Evolutionary conservation across 768 basidiomycete species (phyloP), one percentile per base, ranked within the genome.

Genomic region (Cubamyces lactineus): DNA sequence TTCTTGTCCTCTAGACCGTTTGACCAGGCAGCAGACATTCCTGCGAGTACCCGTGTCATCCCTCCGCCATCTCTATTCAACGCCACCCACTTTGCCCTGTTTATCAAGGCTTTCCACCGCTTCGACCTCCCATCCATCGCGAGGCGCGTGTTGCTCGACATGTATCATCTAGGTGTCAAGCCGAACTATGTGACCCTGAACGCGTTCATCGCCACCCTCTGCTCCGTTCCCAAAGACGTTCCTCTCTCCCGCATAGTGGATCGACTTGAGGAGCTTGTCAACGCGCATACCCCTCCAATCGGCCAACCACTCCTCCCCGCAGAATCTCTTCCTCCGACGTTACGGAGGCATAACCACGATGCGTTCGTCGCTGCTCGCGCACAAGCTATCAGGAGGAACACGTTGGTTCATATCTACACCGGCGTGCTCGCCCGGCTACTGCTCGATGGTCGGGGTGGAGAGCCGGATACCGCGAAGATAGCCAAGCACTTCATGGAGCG

Each of bases 161-260:
- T 89, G 84, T 48, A 76, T 3, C 53, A 66, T 7, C 67, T 81
- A 0, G 81, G 80, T 4, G 63, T 89, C 28, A 53, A 67, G 5
- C 86, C 86, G 0, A 72, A 72, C 23, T 66, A 78, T 7, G 70
- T 80, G n/a, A 80, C 84, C 40, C 81, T 81, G 67, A 81, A 82
- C n/a, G 77, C 81, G 30, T 67, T 85, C 34, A 81, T 80, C 0
- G 77, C 80, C 1, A 72, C 71, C 7, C 12, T 86, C 80, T 65
- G 82, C 83, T 15, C 70, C 74, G 16, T 53, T 57, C 16, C 81
- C 79, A 1, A 73, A 82, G 40, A 65, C 72, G 0, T 15, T 9
- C 1, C 67, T 72, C 79, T 81, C 9, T 67, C 82, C 23, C 55
- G 69, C 23, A 71, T 88, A 34, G 71, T 88, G 38, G 71, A 77